phyloP scores from a whole-genome alignment of 208 protist genomes.

The Leishmania lainsoni region DNA sequence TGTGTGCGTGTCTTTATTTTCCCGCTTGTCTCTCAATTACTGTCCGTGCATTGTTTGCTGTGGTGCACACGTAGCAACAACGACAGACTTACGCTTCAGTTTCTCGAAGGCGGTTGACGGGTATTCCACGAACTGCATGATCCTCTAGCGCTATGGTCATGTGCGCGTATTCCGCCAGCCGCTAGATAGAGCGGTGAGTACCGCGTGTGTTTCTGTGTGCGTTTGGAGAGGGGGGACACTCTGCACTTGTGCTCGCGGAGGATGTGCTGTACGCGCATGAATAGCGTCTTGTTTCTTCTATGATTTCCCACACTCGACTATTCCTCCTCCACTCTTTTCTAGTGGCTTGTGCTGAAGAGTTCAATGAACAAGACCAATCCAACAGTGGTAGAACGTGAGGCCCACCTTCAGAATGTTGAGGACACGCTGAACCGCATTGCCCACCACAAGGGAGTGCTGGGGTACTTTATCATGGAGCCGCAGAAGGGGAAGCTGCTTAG shows the following conservation, averaged over 20 bases:
- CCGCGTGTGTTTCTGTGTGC: not conserved
- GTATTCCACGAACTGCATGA: not conserved
- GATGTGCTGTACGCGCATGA: not conserved
- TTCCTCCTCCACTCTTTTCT: constrained; percentile 6
- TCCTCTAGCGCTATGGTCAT: not conserved
- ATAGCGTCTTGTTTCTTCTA: constrained; percentile 1
- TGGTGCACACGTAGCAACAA: not conserved
- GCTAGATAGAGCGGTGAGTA: not conserved
- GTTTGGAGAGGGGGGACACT: not conserved
- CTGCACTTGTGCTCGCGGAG: not conserved
- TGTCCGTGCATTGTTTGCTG: not conserved
- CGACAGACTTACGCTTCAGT: not conserved
- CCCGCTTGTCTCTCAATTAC: not conserved
- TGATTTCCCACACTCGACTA: not conserved
- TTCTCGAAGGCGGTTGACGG: not conserved
- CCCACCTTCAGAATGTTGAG: constrained; percentile 65
- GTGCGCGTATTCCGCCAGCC: not conserved
- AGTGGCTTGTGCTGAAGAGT: constrained; percentile 4
- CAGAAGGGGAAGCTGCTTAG: constrained; percentile 57
- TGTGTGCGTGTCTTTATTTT: constrained; percentile 7
- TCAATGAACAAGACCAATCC: constrained; percentile 32
- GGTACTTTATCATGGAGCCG: constrained; percentile 81
- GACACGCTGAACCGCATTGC: constrained; percentile 73
- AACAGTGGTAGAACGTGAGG: constrained; percentile 49
- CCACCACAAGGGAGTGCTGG: constrained; percentile 74